These are phyloP conservation scores for Castanea sativa DNA, from an alignment of 306 rosid genomes.

Conservation along the genomic window DNA sequence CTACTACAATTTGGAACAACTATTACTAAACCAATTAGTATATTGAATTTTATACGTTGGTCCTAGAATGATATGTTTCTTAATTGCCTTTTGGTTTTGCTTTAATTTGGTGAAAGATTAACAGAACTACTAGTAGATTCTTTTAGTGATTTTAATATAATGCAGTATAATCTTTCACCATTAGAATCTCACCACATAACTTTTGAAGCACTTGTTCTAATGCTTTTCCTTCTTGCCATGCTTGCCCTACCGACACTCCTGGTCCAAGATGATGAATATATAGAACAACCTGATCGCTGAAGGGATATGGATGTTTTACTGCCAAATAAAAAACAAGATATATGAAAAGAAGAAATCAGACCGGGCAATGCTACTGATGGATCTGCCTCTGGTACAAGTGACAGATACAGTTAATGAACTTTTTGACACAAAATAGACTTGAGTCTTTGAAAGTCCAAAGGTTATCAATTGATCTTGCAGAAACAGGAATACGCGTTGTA, in stretches of 20 bases:
- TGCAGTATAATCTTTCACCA: conserved; percentile 59
- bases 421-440: not conserved
- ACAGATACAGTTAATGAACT: not conserved
- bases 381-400: not conserved
- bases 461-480: not conserved
- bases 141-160: conserved; percentile 4
- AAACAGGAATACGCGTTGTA: not conserved
- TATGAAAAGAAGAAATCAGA: not conserved
- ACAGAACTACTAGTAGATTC: not conserved
- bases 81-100: too few relatives aligned
- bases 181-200: conserved; percentile 64
- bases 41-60: too few relatives aligned
- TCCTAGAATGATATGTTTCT: too few relatives aligned
- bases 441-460: not conserved
- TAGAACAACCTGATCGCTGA: conserved; percentile 67
- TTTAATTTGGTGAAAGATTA: not conserved
- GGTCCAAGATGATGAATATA: conserved; percentile 71
- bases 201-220: conserved; percentile 71
- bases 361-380: not conserved
- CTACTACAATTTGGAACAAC: too few relatives aligned
- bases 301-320: conserved; percentile 74
- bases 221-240: conserved; percentile 89
- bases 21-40: too few relatives aligned
- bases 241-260: conserved; percentile 76
- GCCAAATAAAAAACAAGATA: conserved; percentile 26